phyloP scores from a whole-genome alignment of 208 protist genomes.

The Wallacemonas sp. region DNA sequence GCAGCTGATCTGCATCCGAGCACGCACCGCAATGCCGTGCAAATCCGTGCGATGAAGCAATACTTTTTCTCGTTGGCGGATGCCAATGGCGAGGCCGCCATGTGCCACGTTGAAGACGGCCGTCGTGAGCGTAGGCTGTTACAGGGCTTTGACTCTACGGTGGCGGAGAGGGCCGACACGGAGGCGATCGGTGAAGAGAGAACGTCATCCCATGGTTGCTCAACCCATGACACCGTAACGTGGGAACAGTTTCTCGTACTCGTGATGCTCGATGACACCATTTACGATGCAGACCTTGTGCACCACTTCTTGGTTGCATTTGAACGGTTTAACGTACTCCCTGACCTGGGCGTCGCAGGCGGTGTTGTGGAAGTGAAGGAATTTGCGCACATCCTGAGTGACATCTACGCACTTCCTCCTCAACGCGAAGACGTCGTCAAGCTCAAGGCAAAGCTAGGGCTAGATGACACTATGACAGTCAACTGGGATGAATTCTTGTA shows the following conservation, averaged over 20 bases:
- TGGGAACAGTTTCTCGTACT: conserved; percentile 69
- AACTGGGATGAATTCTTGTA: conserved; percentile 83
- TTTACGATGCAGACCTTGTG: conserved; percentile 46
- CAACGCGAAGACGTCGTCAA: conserved; percentile 23
- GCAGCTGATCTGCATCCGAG: conserved; percentile 27
- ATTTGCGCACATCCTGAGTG: conserved; percentile 42
- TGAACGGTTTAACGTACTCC: conserved; percentile 62
- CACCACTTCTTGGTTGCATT: conserved; percentile 47
- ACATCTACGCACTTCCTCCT: conserved; percentile 37
- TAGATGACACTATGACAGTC: conserved; percentile 58
- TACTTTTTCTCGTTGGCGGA: conserved; percentile 37
- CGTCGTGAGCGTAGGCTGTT: conserved; percentile 3
- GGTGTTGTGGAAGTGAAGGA: conserved; percentile 53
- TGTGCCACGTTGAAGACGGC: conserved; percentile 15
- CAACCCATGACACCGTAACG: conserved; percentile 26
- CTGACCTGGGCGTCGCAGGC: conserved; percentile 20
- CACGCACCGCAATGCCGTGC: conserved; percentile 57
- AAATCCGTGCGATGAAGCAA: conserved; percentile 67
- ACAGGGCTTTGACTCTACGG: neutral
- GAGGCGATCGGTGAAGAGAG: neutral
- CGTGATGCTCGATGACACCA: conserved; percentile 48
- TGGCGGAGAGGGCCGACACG: neutral
- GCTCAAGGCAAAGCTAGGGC: conserved; percentile 34
- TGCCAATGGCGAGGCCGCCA: conserved; percentile 28
- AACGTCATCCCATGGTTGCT: too few relatives aligned